These are phyloP conservation scores for Phyllosticta capitalensis DNA, from an alignment of 2,329 filamentous ascomycete genomes.

Conservation along the genomic window DNA sequence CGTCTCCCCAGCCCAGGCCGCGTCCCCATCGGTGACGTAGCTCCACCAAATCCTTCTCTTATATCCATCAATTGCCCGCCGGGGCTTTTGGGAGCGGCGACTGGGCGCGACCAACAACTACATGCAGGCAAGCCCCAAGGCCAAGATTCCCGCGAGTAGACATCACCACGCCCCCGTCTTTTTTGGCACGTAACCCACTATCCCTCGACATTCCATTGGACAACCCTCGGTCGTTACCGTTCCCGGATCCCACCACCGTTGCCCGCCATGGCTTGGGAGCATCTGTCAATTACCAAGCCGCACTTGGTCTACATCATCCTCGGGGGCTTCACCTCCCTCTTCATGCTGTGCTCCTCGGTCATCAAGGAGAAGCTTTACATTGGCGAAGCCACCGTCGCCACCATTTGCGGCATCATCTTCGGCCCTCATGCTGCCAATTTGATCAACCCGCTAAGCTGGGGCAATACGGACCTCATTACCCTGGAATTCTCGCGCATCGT, in stretches of 20 bases:
- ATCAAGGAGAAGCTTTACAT: conserved; percentile 99
- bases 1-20: neutral
- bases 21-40: neutral
- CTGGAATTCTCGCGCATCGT: conserved; percentile 85
- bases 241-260: neutral
- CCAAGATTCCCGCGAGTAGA: conserved; percentile 15
- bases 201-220: conserved; percentile 1
- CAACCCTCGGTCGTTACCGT: conserved; percentile 3
- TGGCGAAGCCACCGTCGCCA: conserved; percentile 92
- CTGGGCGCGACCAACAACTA: conserved; percentile 39
- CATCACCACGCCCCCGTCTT: conserved; percentile 12
- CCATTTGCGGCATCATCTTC: conserved; percentile 79
- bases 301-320: conserved; percentile 98
- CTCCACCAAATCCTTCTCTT: neutral
- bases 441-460: conserved; percentile 68
- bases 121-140: conserved; percentile 31
- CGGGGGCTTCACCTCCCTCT: conserved; percentile 92
- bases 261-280: conserved; percentile 61
- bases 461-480: conserved; percentile 75
- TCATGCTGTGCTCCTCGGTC: conserved; percentile 96
- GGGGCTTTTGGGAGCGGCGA: conserved; percentile 32
- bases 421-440: conserved; percentile 75
- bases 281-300: conserved; percentile 79
- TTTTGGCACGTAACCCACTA: conserved; percentile 19
- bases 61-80: neutral